Evolutionary conservation across 257 asterid genomes (phyloP).

Genomic region (Agastache rugosa): DNA sequence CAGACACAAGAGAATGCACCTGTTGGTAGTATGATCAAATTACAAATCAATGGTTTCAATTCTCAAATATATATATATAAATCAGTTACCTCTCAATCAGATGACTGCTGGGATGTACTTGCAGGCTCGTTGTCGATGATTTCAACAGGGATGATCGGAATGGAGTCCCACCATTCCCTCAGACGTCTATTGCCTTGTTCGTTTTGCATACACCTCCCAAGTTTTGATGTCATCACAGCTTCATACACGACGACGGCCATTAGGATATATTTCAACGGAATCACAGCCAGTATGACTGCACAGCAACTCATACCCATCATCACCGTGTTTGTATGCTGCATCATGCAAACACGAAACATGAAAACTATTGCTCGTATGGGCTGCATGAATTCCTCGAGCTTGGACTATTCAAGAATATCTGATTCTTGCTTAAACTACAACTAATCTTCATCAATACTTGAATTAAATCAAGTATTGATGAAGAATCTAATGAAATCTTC

Average conservation of each 20-base stretch:
- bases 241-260: constrained; percentile 46
- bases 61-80: neutral
- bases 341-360: neutral
- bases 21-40: neutral
- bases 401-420: no score
- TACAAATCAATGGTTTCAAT: neutral
- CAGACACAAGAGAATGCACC: neutral
- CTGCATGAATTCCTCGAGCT: no score
- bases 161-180: constrained; percentile 95
- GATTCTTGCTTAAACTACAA: no score
- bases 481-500: no score
- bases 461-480: no score
- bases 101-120: neutral
- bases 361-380: neutral
- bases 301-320: constrained; percentile 46
- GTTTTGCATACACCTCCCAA: constrained; percentile 52
- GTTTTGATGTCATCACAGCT: constrained; percentile 48
- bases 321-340: constrained; percentile 76
- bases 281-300: constrained; percentile 53
- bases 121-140: constrained; percentile 40
- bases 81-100: neutral
- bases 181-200: constrained; percentile 71
- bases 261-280: constrained; percentile 69
- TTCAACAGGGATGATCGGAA: constrained; percentile 73
- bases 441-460: no score